phyloP scores from a whole-genome alignment of 768 basidiomycete species.

The Serendipita sp. region DNA sequence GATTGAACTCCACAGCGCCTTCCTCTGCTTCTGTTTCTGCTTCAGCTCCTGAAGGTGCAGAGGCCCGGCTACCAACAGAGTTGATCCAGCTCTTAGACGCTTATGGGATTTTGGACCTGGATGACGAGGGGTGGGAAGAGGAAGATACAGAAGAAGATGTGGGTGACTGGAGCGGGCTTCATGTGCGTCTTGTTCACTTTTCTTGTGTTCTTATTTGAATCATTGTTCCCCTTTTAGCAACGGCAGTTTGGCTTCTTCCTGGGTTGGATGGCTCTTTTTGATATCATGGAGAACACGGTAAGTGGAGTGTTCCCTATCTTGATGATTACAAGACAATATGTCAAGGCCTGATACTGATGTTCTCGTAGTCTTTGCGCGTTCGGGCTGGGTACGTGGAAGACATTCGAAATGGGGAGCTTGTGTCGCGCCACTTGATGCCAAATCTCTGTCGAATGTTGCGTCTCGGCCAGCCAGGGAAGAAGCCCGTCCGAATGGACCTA shows the following conservation, averaged over 20 bases:
- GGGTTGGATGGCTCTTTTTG: constrained; percentile 79
- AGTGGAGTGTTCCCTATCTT: constrained; percentile 16
- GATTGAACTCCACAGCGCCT: constrained; percentile 32
- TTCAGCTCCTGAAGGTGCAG: constrained; percentile 14
- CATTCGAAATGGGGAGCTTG: constrained; percentile 50
- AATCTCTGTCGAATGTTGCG: constrained; percentile 48
- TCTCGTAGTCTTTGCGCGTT: constrained; percentile 65
- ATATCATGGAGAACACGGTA: constrained; percentile 71
- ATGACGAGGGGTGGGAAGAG: constrained; percentile 19
- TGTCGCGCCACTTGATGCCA: constrained; percentile 52
- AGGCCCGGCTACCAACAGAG: constrained; percentile 46
- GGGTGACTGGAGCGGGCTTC: constrained; percentile 20
- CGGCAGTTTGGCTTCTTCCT: constrained; percentile 50
- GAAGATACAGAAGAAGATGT: constrained; percentile 22
- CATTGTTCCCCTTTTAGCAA: too few relatives aligned
- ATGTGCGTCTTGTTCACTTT: constrained; percentile 8
- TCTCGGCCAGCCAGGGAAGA: constrained; percentile 46
- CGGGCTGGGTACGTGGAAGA: constrained; percentile 76
- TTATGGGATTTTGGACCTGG: too few relatives aligned
- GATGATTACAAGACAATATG: background rate
- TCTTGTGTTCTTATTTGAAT: too few relatives aligned
- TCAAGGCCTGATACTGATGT: constrained; percentile 4
- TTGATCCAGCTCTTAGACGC: constrained; percentile 36
- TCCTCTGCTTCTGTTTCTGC: background rate
- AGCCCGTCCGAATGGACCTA: constrained; percentile 61